These are phyloP conservation scores for Yarrowia deformans DNA, from an alignment of 805 yeast genomes.

Conservation along the genomic window DNA sequence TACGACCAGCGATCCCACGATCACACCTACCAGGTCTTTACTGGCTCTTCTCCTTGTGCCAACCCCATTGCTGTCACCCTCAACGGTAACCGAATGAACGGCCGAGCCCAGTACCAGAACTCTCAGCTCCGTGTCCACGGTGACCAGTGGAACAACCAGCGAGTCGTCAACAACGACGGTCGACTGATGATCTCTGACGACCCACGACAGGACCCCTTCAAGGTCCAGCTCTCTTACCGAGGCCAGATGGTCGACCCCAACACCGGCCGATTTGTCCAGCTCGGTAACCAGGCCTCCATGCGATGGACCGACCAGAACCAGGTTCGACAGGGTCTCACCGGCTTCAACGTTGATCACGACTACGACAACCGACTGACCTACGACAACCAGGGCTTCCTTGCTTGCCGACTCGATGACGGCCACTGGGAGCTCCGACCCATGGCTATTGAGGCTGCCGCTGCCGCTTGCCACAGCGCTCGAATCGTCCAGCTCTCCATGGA, in stretches of 20 bases:
- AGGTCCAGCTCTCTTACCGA: conserved; percentile 22
- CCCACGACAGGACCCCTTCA: conserved; percentile 12
- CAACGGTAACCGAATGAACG: conserved; percentile 24
- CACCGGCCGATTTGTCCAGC: conserved; percentile 24
- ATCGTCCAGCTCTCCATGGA: conserved; percentile 18
- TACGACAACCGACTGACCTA: conserved; percentile 18
- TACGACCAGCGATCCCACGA: conserved; percentile 27
- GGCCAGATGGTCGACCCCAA: conserved; percentile 28
- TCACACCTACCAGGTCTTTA: conserved; percentile 25
- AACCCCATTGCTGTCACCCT: conserved; percentile 21
- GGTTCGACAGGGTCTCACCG: conserved; percentile 29
- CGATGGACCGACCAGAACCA: conserved; percentile 25
- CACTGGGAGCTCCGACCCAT: conserved; percentile 28
- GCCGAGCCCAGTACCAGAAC: conserved; percentile 34
- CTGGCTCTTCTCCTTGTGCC: conserved; percentile 16
- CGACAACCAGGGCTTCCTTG: conserved; percentile 29
- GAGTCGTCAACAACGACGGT: conserved; percentile 23
- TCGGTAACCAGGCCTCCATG: conserved; percentile 24
- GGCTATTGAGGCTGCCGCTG: conserved; percentile 25
- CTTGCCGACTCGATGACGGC: conserved; percentile 10
- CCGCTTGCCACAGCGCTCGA: conserved; percentile 3
- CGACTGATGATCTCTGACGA: conserved; percentile 19
- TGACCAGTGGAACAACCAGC: conserved; percentile 18
- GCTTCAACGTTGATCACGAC: conserved; percentile 1
- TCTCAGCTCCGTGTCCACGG: conserved; percentile 18